Base-by-base conservation (phyloP, 495 filamentous ascomycete species). In the Echria macrotheca region DNA sequence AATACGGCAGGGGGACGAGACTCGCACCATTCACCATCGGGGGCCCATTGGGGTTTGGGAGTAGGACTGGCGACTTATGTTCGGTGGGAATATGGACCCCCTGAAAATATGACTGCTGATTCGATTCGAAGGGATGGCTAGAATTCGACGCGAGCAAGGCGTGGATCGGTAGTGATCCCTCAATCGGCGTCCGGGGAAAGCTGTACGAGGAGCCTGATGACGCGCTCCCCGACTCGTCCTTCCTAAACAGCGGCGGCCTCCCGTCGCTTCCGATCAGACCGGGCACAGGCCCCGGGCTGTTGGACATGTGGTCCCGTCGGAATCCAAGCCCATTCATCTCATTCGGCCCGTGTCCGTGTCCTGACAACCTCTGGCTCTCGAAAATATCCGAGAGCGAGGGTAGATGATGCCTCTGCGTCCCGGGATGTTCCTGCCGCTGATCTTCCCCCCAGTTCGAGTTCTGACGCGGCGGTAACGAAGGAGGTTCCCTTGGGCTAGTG, bases 91-190 rank as follows among this genome's bases (percentile, higher is more conserved):
- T 37, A 5, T 42, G 25, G 10, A 25, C 47, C 17, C 32, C 41
- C 19, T 21, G 25, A 31, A 49, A 50, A 43, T 25, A 32, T 10
- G 33, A 50, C n/a, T 49, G 49, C 32, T 46, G 59, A 19, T 26
- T 23, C 7, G 49, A 17, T 6, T 65, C 61, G 18, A 52, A 61
- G 0, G 47, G 11, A 17, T 56, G 54, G 21, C 60, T 57, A 28
- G 67, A 55, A 26, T 68, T 73, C 11, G 69, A 61, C 10, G 60
- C 59, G 11, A 76, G 47, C 11, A 76, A 56, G 12, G 71, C 67
- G 45, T 76, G 70, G 33, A 76, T 74, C 11, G 73, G 70, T 21
- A 76, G 44, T 8, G 69, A 59, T 0, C 66, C 67, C 21, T 76
- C 73, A 41, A 64, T 61, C 5, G 69, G 65, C 10, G 70, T 69